phyloP scores from a whole-genome alignment of 306 rosid genomes.

The Quercus engelmannii region DNA sequence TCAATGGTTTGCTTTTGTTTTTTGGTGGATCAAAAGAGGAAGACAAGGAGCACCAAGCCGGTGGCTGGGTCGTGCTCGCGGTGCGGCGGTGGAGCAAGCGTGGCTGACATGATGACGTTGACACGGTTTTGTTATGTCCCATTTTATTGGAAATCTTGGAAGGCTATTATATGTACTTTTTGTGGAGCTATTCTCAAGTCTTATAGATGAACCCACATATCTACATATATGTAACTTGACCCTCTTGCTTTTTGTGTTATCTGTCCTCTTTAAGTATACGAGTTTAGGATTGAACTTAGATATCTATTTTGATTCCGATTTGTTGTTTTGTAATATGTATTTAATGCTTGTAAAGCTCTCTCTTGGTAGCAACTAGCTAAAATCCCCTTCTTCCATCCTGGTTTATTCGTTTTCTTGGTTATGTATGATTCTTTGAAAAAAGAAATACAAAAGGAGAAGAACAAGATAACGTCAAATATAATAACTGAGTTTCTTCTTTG shows the following conservation, averaged over 20 bases:
- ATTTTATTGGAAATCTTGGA: constrained; percentile 57
- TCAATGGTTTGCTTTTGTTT: constrained; percentile 81
- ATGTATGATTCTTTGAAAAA: too few relatives aligned
- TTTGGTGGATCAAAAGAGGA: constrained; percentile 57
- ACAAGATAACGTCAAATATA: too few relatives aligned
- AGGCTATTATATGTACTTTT: constrained; percentile 69
- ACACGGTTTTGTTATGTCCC: constrained; percentile 72
- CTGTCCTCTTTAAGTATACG: too few relatives aligned
- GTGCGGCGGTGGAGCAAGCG: constrained; percentile 75
- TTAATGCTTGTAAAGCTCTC: too few relatives aligned
- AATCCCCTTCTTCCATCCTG: too few relatives aligned
- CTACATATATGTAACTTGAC: not conserved
- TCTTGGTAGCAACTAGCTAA: too few relatives aligned
- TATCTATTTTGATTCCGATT: too few relatives aligned
- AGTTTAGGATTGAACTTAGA: too few relatives aligned
- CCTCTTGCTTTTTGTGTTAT: not conserved
- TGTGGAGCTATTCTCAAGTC: constrained; percentile 86
- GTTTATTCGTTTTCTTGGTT: too few relatives aligned
- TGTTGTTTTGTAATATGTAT: too few relatives aligned
- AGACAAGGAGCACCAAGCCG: constrained; percentile 65
- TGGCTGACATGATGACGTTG: constrained; percentile 63
- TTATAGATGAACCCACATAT: constrained; percentile 28
- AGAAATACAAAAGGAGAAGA: too few relatives aligned
- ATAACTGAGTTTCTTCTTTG: too few relatives aligned
- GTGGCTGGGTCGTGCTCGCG: constrained; percentile 76